Evolutionary conservation across 208 protist genomes (phyloP).

Genomic region (Porcisia hertigi): DNA sequence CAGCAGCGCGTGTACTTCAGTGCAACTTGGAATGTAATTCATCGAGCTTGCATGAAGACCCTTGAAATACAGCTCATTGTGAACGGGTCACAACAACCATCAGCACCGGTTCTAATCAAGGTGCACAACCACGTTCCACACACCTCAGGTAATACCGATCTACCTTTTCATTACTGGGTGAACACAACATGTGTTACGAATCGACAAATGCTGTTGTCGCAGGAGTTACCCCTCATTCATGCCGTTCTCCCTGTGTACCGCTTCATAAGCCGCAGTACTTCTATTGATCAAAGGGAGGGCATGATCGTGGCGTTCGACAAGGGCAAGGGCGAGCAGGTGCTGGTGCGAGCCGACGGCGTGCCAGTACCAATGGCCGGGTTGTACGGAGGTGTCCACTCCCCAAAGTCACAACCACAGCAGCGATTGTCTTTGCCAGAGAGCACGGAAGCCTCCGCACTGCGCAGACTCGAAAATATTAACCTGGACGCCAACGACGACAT

Average conservation of each 20-base stretch:
- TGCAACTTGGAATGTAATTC: constrained; percentile 67
- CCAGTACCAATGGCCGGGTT: constrained; percentile 53
- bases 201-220: constrained; percentile 63
- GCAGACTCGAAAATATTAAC: constrained; percentile 18
- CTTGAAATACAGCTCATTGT: constrained; percentile 77
- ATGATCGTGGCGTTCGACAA: constrained; percentile 84
- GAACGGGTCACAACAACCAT: constrained; percentile 73
- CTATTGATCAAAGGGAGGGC: constrained; percentile 52
- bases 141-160: constrained; percentile 43
- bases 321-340: constrained; percentile 71
- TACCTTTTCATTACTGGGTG: constrained; percentile 88
- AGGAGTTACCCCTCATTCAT: constrained; percentile 78
- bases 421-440: constrained; percentile 1
- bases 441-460: constrained; percentile 1
- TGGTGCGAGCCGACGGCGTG: constrained; percentile 74
- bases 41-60: constrained; percentile 60
- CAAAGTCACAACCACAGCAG: not conserved
- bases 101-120: constrained; percentile 74
- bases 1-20: constrained; percentile 89
- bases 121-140: constrained; percentile 74
- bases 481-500: constrained; percentile 23
- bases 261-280: constrained; percentile 44
- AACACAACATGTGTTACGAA: constrained; percentile 86
- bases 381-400: constrained; percentile 8
- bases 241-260: constrained; percentile 80